Evolutionary conservation across 306 rosid species (phyloP), one percentile per base, ranked within the genome.

Genomic region (Cicer judaicum): DNA sequence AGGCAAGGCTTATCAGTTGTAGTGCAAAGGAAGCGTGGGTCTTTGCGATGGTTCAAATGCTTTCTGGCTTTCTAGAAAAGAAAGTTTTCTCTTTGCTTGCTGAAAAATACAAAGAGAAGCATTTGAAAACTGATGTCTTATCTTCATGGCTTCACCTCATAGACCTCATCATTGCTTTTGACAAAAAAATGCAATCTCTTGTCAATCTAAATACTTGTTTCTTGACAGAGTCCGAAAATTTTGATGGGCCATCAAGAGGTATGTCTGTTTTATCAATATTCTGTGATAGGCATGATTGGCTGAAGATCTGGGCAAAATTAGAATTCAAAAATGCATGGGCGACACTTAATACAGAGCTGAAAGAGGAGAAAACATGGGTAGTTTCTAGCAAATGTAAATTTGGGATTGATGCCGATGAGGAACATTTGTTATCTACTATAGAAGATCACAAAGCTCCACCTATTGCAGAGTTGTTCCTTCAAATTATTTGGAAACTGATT

Each of bases 1-100:
- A 68, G 76, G 96, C 91, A 38, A 84, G 90, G 85, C 79, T 91
- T 55, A 50, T 75, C 50, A 87, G 89, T 60, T 91, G 83, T 43
- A 91, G 96, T 75, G 93, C 96, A 63, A 85, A 84, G 84, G 96
- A 91, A 72, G 90, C 96, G 61, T 91, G 96, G 96, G 86, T 88
- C 44, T 79, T 76, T 73, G 88, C 93, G 48, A 85, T 91, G 89
- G 87, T 91, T 66, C 89, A 74, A 77, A 77, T 80, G 81, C 89
- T 91, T 64, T 88, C 89, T 50, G 83, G 84, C 70, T 88, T 85
- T 82, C 87, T 91, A 70, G 88, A 70, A 36, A 88, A 88, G 63
- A 82, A 73, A 11, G 41, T 82, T 69, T 79, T 91, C 76, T 5
- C 88, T 74, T 67, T 54, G 66, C 93, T 91, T 53, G 84, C 86